Evolutionary conservation across 768 basidiomycete genomes (phyloP).

Genomic region (Russula sp.): DNA sequence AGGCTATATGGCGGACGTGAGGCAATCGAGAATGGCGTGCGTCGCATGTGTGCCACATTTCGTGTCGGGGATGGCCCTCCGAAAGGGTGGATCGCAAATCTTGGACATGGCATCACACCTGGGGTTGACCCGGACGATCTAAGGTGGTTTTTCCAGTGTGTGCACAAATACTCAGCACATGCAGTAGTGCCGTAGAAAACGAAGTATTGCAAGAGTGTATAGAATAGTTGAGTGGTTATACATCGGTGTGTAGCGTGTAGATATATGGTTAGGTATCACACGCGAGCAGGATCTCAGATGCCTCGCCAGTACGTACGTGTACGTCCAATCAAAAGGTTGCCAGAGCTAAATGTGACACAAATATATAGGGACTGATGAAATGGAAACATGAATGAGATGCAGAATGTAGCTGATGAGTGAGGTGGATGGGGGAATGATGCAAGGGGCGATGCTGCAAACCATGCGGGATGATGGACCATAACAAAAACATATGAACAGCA

Average conservation of each 20-base stretch:
- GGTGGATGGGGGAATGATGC: background rate
- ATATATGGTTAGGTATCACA: conserved; percentile 19
- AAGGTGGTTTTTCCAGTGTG: conserved; percentile 84
- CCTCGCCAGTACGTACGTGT: conserved; percentile 13
- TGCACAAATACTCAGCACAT: conserved; percentile 66
- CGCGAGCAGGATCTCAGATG: conserved; percentile 16
- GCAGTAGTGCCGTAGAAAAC: background rate
- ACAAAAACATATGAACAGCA: conserved; percentile 8
- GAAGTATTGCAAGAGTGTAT: conserved; percentile 19
- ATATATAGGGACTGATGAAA: conserved; percentile 16
- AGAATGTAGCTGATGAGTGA: background rate
- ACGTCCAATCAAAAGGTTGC: conserved; percentile 12
- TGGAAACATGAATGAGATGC: conserved; percentile 9
- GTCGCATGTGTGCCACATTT: conserved; percentile 78
- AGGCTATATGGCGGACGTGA: conserved; percentile 78
- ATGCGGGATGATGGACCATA: conserved; percentile 7
- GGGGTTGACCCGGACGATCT: conserved; percentile 92
- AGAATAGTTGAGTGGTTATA: conserved; percentile 20
- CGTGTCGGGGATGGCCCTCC: conserved; percentile 37
- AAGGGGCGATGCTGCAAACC: conserved; percentile 4
- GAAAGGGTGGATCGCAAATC: conserved; percentile 90
- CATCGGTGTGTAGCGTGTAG: conserved; percentile 17
- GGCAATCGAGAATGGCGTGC: conserved; percentile 81
- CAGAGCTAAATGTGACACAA: conserved; percentile 16
- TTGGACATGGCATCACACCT: conserved; percentile 97